A percentile compares a stretch with the other conserved stretches of the same genome.
These are phyloP conservation scores for Talinum fruticosum DNA, from an alignment of 148 eudicot genomes.

Conservation along the genomic window DNA sequence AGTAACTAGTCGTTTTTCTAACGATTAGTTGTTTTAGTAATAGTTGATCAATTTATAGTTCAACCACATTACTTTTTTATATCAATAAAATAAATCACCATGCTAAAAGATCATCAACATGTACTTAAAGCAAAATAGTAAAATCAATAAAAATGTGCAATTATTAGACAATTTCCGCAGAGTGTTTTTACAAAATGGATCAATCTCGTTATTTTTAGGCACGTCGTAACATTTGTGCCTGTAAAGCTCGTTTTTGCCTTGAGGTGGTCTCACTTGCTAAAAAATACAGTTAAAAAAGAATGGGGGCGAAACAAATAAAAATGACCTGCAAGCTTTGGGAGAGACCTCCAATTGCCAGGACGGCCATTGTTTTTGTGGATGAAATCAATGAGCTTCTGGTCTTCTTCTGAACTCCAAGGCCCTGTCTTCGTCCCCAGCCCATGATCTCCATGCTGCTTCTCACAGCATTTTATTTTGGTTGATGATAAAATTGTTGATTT, in stretches of 20 bases:
- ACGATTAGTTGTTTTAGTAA: neutral
- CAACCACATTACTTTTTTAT: too few species aligned
- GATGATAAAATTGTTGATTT: conserved; percentile 5
- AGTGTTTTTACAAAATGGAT: too few species aligned
- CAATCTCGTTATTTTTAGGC: too few species aligned
- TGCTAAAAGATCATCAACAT: too few species aligned
- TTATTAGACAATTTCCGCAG: too few species aligned
- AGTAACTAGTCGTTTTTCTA: too few species aligned
- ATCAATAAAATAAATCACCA: too few species aligned
- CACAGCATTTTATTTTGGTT: neutral
- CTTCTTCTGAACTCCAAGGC: conserved; percentile 32
- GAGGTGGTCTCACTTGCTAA: neutral
- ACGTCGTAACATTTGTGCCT: too few species aligned
- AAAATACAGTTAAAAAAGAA: neutral
- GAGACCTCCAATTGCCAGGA: conserved; percentile 24
- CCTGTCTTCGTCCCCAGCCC: conserved; percentile 17
- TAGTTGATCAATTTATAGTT: neutral
- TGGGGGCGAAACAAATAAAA: neutral
- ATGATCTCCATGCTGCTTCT: neutral
- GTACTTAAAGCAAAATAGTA: too few species aligned
- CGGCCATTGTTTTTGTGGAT: conserved; percentile 18
- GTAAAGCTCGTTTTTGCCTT: too few species aligned
- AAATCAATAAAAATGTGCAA: too few species aligned
- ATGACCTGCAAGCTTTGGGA: conserved; percentile 31
- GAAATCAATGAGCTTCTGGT: conserved; percentile 24